Evolutionary conservation across 2,329 filamentous ascomycete species (phyloP).

Genomic region (Lachnellula occidentalis): DNA sequence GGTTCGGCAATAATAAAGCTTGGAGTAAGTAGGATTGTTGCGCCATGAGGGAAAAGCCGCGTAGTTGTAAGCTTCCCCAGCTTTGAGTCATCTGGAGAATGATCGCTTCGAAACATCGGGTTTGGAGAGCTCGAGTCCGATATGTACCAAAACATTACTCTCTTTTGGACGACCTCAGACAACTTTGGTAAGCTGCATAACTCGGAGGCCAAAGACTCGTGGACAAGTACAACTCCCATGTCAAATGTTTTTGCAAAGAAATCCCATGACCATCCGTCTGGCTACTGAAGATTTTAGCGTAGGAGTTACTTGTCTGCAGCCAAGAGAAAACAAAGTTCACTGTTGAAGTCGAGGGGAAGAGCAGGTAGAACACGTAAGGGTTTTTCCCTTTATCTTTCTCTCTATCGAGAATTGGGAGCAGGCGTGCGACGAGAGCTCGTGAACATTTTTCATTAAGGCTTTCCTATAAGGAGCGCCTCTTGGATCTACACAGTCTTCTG

Average conservation of each 20-base stretch:
- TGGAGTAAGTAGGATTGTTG: slow-evolving; percentile 43
- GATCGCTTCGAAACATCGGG: slow-evolving; percentile 29
- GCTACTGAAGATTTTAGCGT: slow-evolving; percentile 40
- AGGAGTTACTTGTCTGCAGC: slow-evolving; percentile 37
- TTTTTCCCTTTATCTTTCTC: slow-evolving; percentile 1
- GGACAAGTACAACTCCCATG: slow-evolving; percentile 23
- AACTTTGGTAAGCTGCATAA: slow-evolving; percentile 20
- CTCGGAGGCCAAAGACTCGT: slow-evolving; percentile 19
- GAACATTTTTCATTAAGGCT: slow-evolving; percentile 14
- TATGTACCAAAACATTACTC: slow-evolving; percentile 25
- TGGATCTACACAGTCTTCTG: background rate
- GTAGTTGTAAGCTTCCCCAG: slow-evolving; percentile 35
- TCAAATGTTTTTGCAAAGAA: slow-evolving; percentile 34
- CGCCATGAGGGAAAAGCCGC: slow-evolving; percentile 41
- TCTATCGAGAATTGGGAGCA: slow-evolving; percentile 14
- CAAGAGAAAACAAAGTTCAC: slow-evolving; percentile 39
- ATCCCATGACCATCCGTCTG: slow-evolving; percentile 42
- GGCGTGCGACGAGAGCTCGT: slow-evolving; percentile 18
- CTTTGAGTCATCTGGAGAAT: slow-evolving; percentile 8
- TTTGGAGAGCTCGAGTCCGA: slow-evolving; percentile 16
- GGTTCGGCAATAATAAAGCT: slow-evolving; percentile 46
- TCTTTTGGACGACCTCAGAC: background rate
- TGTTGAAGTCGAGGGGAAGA: slow-evolving; percentile 41
- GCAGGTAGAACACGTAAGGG: slow-evolving; percentile 40
- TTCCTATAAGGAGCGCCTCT: slow-evolving; percentile 8